Evolutionary conservation across 2,329 filamentous ascomycete genomes (phyloP).

Genomic region (Fusarium floridanum): DNA sequence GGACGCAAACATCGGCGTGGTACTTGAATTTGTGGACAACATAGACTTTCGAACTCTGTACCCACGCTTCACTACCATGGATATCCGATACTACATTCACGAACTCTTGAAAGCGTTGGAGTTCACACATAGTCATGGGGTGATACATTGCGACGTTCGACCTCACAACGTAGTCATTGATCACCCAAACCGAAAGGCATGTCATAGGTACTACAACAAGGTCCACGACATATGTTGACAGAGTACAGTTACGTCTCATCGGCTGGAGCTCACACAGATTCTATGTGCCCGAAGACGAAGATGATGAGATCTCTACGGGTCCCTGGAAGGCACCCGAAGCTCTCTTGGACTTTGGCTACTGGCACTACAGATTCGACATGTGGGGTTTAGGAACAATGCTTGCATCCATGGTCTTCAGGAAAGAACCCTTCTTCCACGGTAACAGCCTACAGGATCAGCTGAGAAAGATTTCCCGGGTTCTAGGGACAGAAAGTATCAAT

Average conservation of each 20-base stretch:
- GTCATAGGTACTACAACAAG: too few relatives aligned
- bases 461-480: conserved; percentile 96
- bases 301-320: not conserved
- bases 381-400: conserved; percentile 99
- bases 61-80: not conserved
- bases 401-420: conserved; percentile 98
- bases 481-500: conserved; percentile 95
- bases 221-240: not conserved
- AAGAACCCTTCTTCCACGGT: conserved; percentile 98
- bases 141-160: conserved; percentile 24
- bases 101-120: conserved; percentile 20
- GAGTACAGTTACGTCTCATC: conserved; percentile 15
- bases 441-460: conserved; percentile 97
- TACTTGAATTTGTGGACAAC: conserved; percentile 21
- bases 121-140: conserved; percentile 4
- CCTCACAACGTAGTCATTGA: conserved; percentile 27
- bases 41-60: conserved; percentile 10
- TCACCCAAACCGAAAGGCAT: not conserved
- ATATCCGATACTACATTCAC: conserved; percentile 13
- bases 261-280: conserved; percentile 23
- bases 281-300: not conserved
- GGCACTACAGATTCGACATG: conserved; percentile 99
- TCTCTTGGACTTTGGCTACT: conserved; percentile 95
- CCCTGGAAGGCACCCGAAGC: conserved; percentile 81
- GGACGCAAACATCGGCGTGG: conserved; percentile 15